phyloP scores from a whole-genome alignment of 768 basidiomycete genomes.

The Punctularia strigosozonata region DNA sequence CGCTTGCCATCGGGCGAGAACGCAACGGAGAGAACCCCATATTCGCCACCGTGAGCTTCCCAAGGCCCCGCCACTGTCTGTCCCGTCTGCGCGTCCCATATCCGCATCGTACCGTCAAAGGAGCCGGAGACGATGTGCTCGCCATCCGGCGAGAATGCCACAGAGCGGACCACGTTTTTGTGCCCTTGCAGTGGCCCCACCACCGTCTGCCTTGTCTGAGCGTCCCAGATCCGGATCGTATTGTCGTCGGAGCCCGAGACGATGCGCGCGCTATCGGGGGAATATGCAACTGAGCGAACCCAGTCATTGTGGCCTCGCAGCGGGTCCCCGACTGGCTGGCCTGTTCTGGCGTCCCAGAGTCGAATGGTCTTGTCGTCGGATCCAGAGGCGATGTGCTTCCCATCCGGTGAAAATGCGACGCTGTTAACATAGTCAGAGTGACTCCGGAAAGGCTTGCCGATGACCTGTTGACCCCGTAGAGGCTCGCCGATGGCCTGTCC shows the following conservation, averaged over 20 bases:
- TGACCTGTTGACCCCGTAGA: no score
- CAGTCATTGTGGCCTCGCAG: neutral
- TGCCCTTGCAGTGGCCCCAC: constrained; percentile 4
- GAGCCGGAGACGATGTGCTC: constrained; percentile 7
- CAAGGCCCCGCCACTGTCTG: neutral
- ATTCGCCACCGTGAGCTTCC: neutral
- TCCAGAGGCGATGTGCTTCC: constrained; percentile 8
- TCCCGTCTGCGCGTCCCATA: constrained; percentile 11
- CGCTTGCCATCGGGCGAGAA: neutral
- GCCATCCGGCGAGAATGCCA: constrained; percentile 10
- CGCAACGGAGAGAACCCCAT: neutral
- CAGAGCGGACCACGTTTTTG: constrained; percentile 5
- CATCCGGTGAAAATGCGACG: constrained; percentile 12
- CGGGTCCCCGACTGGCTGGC: constrained; percentile 10
- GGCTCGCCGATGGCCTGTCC: neutral
- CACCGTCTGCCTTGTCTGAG: constrained; percentile 6
- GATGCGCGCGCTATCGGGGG: neutral
- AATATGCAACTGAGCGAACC: neutral
- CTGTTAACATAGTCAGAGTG: constrained; percentile 6
- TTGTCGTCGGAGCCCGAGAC: neutral
- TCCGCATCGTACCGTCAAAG: constrained; percentile 1
- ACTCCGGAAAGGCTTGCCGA: no score
- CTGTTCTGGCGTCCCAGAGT: constrained; percentile 10
- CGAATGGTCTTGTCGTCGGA: constrained; percentile 5
- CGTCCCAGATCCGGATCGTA: constrained; percentile 3